A percentile compares a stretch with the other conserved stretches of the same genome.
phyloP scores from a whole-genome alignment of 2,329 filamentous ascomycete species.

The Fusarium anthophilum region DNA sequence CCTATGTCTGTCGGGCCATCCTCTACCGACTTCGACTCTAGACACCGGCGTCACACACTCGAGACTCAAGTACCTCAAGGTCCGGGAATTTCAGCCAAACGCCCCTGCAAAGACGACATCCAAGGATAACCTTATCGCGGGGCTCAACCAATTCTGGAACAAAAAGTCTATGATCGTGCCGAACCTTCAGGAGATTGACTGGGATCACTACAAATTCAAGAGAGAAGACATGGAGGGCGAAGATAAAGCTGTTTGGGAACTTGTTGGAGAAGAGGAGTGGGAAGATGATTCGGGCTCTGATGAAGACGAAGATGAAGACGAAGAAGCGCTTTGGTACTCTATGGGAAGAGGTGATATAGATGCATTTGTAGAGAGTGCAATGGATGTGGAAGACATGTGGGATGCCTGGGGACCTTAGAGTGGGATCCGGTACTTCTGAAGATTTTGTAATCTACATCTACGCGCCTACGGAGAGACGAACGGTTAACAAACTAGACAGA shows the following conservation, averaged over 20 bases:
- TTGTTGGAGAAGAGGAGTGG: constrained; percentile 24
- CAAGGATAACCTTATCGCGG: neutral
- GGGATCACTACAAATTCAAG: constrained; percentile 29
- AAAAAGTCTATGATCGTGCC: neutral
- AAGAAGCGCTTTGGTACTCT: neutral
- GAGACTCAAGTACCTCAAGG: constrained; percentile 10
- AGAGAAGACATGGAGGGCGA: constrained; percentile 16
- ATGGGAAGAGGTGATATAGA: neutral
- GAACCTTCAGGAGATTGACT: constrained; percentile 21
- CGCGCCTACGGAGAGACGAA: neutral
- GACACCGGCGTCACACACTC: constrained; percentile 4
- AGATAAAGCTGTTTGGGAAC: constrained; percentile 14
- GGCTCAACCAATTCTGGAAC: constrained; percentile 17
- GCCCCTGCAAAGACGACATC: neutral
- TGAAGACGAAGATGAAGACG: neutral
- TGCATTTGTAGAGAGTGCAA: neutral
- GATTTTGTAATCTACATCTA: neutral
- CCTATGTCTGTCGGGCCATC: constrained; percentile 6
- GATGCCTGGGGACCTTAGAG: neutral
- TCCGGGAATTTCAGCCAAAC: neutral
- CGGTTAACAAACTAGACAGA: neutral
- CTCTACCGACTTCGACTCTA: neutral
- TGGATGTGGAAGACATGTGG: neutral
- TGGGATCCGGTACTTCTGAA: neutral
- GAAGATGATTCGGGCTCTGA: constrained; percentile 19